phyloP scores from a whole-genome alignment of 805 yeast species.

The Candida xiaguanensis region DNA sequence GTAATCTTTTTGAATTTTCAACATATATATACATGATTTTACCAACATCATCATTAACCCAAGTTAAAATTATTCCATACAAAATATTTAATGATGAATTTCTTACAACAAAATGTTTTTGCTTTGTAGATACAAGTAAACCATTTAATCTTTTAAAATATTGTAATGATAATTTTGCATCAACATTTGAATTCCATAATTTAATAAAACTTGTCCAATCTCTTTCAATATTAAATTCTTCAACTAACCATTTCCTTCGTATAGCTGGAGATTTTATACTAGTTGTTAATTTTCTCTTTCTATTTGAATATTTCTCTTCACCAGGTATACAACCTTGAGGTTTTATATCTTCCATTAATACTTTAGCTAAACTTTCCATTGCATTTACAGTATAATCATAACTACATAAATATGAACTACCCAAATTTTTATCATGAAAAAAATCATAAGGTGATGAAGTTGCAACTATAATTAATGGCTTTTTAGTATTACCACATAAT shows the following conservation, averaged over 20 bases:
- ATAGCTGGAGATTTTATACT: constrained; percentile 18
- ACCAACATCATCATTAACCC: constrained; percentile 43
- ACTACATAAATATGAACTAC: constrained; percentile 55
- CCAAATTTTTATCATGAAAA: constrained; percentile 50
- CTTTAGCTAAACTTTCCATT: constrained; percentile 45
- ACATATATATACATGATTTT: constrained; percentile 46
- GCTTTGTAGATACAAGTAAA: constrained; percentile 28
- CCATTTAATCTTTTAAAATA: constrained; percentile 28
- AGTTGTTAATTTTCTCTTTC: constrained; percentile 19
- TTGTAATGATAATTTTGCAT: constrained; percentile 11
- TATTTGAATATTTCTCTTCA: constrained; percentile 31
- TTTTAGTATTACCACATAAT: constrained; percentile 47
- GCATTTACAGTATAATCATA: constrained; percentile 57
- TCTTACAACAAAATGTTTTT: constrained; percentile 52
- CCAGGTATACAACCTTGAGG: constrained; percentile 59
- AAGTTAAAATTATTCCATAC: constrained; percentile 53
- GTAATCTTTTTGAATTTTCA: constrained; percentile 50
- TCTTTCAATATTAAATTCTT: constrained; percentile 46
- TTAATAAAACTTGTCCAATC: constrained; percentile 48
- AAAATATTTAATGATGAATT: constrained; percentile 52
- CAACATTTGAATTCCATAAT: constrained; percentile 33
- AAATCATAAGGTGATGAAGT: constrained; percentile 63
- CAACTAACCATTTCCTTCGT: constrained; percentile 53
- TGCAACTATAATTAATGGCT: constrained; percentile 57
- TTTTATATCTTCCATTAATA: constrained; percentile 50